Percentiles rank a stretch among this genome's conserved stretches.
phyloP scores from a whole-genome alignment of 2,329 filamentous ascomycete genomes.

The Zymoseptoria tritici region DNA sequence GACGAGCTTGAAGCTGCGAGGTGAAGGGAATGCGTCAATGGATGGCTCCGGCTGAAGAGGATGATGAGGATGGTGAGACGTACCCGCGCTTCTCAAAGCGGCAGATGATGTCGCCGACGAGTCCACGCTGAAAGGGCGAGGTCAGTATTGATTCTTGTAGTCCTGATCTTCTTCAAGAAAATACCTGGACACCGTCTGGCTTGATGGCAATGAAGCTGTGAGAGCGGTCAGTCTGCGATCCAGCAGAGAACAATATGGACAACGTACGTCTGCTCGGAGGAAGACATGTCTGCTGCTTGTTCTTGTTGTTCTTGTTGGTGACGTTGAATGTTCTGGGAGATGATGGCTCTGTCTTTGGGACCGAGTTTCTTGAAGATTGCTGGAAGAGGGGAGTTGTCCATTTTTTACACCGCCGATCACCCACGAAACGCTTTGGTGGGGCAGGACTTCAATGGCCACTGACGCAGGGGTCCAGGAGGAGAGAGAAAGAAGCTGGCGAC shows the following conservation, averaged over 20 bases:
- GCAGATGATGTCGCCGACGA: constrained; percentile 93
- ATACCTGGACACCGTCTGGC: constrained; percentile 98
- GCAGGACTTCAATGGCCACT: not conserved
- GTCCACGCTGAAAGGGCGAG: constrained; percentile 65
- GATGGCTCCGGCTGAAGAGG: not conserved
- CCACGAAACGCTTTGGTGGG: not conserved
- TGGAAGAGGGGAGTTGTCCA: constrained; percentile 24
- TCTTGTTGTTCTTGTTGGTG: constrained; percentile 19
- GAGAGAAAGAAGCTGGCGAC: not conserved
- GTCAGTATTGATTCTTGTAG: constrained; percentile 6
- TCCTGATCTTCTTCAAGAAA: constrained; percentile 16
- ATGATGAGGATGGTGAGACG: constrained; percentile 29
- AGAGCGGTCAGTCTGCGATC: constrained; percentile 11
- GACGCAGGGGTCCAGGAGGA: not conserved
- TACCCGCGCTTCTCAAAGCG: constrained; percentile 96
- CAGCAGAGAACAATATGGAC: not conserved
- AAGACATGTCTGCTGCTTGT: constrained; percentile 44
- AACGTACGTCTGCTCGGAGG: constrained; percentile 75
- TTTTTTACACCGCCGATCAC: not conserved
- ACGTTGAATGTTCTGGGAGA: constrained; percentile 19
- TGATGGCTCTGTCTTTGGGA: constrained; percentile 39
- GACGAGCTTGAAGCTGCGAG: constrained; percentile 82
- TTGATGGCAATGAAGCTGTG: constrained; percentile 99
- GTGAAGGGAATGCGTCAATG: not conserved
- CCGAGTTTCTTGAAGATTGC: constrained; percentile 41